Base-by-base conservation (phyloP, 768 basidiomycete genomes). In the Agrocybe chaxingu region DNA sequence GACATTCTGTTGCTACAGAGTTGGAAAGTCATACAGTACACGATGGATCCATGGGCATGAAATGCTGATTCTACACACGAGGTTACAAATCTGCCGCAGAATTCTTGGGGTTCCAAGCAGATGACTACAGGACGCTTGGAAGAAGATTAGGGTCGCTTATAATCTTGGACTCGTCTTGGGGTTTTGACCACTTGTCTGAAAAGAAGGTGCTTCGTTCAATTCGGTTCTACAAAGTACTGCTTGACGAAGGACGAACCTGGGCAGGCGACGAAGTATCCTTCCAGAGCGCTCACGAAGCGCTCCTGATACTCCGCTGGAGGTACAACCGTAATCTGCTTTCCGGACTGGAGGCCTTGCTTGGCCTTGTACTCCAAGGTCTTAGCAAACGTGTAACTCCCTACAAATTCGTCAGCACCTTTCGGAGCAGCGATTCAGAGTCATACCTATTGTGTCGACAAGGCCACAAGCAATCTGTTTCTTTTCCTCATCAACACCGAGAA, bases 331-430 rank as follows among this genome's bases (percentile, higher is more conserved):
- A 89, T 81, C 32, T 90, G 85, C 54, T 89, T 68, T 1, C 79
- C 81, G 33, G 81, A 70, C 41, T 82, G 82, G 9, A 92, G 71
- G 4, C 81, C 83, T 39, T 88, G 84, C 65, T 93, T 93, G 7
- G 88, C 88, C 62, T 89, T 87, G 66, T 89, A 89, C 65, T 93
- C 90, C 6, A 93, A 70, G 0, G 88, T 91, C 66, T 92, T 93
- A 2, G 88, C 89, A 55, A 92, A 85, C 0, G 87, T 89, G 65
- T 87, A 93, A 58, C 87, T 89, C 29, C 89, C 84, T 82, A 18
- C n/a, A 42, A 30, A n/a, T 9, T 24, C 13, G 39, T 24, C 45
- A 40, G 42, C 35, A 31, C 11, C 24, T 40, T 33, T 36, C 7
- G 39, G 12, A n/a, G 11, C n/a, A 34, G 9, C n/a, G 36, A 46